A percentile compares a stretch with the other conserved stretches of the same genome.
These are phyloP conservation scores for Ogataea salicorniae DNA, from an alignment of 805 yeast species.

Conservation along the genomic window DNA sequence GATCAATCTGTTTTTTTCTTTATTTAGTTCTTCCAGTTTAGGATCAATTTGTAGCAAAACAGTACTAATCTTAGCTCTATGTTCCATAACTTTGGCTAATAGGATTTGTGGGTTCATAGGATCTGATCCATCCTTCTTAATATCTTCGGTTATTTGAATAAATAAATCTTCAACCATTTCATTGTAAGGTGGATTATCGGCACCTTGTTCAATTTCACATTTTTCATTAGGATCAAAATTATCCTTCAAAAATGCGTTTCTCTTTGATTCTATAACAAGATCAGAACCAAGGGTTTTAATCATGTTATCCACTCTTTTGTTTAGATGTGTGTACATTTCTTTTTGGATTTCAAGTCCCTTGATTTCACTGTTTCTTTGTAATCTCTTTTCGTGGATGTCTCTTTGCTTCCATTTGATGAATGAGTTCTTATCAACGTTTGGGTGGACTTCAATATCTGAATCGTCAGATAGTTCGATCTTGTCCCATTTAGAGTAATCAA, in stretches of 20 bases:
- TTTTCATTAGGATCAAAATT: slow-evolving; percentile 57
- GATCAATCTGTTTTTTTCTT: slow-evolving; percentile 70
- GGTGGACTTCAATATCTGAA: slow-evolving; percentile 95
- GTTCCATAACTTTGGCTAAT: slow-evolving; percentile 45
- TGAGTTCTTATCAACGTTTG: slow-evolving; percentile 91
- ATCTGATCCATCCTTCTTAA: slow-evolving; percentile 42
- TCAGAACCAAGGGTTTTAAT: slow-evolving; percentile 40
- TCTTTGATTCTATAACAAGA: slow-evolving; percentile 26
- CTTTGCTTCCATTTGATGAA: slow-evolving; percentile 96
- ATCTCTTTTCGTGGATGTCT: slow-evolving; percentile 91
- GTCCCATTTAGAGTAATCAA: slow-evolving; percentile 98
- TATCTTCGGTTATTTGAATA: slow-evolving; percentile 65
- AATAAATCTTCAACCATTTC: slow-evolving; percentile 92
- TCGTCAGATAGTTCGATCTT: slow-evolving; percentile 94
- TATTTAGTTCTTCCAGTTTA: slow-evolving; percentile 60
- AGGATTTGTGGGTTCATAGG: slow-evolving; percentile 36
- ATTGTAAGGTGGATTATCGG: slow-evolving; percentile 60
- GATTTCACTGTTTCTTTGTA: slow-evolving; percentile 73
- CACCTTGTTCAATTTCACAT: slow-evolving; percentile 35
- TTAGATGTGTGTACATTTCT: slow-evolving; percentile 74
- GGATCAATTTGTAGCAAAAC: slow-evolving; percentile 59
- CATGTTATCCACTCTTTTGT: slow-evolving; percentile 65
- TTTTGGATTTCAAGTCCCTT: slow-evolving; percentile 68
- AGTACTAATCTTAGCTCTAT: slow-evolving; percentile 63
- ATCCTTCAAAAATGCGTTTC: slow-evolving; percentile 40